Conservation (phyloP, 495 filamentous ascomycete species). For the Lichenothelia convexa region DNA sequence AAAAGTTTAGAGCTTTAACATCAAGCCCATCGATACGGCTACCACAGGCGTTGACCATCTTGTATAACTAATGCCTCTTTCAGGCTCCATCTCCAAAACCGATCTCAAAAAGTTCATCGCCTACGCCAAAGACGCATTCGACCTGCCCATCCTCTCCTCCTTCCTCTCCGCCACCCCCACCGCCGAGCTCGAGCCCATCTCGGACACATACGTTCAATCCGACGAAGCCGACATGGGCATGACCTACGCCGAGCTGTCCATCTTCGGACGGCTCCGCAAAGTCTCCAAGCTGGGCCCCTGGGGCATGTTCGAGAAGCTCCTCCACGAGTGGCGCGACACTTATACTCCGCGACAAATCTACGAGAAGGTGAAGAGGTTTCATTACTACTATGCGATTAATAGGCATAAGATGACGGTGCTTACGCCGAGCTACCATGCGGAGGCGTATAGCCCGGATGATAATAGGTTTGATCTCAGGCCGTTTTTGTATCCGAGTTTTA, state of each 20-base stretch:
- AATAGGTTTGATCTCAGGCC: slow-evolving; percentile 42
- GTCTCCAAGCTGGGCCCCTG: slow-evolving; percentile 55
- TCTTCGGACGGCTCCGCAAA: slow-evolving; percentile 52
- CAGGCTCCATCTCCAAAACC: slow-evolving; percentile 24
- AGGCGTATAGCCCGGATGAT: slow-evolving; percentile 37
- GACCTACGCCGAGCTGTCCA: slow-evolving; percentile 31
- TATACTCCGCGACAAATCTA: slow-evolving; percentile 24
- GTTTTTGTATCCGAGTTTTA: slow-evolving; percentile 21
- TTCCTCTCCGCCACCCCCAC: slow-evolving; percentile 66
- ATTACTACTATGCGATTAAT: slow-evolving; percentile 38
- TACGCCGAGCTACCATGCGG: slow-evolving; percentile 19
- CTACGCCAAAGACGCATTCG: slow-evolving; percentile 42
- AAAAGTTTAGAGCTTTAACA: not conserved
- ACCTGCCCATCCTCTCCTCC: slow-evolving; percentile 49
- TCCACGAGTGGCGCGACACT: slow-evolving; percentile 49
- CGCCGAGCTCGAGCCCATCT: slow-evolving; percentile 71
- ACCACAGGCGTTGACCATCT: too few species aligned
- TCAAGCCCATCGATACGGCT: slow-evolving; percentile 24
- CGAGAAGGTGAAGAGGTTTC: slow-evolving; percentile 53
- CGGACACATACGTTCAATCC: slow-evolving; percentile 40
- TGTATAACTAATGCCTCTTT: not conserved
- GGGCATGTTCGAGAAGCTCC: slow-evolving; percentile 47
- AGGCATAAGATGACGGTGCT: slow-evolving; percentile 28
- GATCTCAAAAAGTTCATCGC: slow-evolving; percentile 66
- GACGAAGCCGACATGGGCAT: slow-evolving; percentile 68